These are phyloP conservation scores for Candida fluviatilis DNA, from an alignment of 805 yeast species.

Conservation along the genomic window DNA sequence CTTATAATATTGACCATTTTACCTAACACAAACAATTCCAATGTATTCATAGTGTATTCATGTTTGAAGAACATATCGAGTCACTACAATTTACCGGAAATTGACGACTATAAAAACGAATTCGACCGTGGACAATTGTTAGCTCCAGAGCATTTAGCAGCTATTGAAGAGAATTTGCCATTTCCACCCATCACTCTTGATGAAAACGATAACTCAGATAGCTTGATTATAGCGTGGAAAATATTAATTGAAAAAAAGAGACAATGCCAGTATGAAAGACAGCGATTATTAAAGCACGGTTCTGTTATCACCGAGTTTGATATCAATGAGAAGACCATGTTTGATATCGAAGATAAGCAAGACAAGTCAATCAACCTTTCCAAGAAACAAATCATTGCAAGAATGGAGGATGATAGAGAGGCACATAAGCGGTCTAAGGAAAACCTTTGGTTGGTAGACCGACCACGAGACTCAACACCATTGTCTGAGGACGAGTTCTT, in stretches of 20 bases:
- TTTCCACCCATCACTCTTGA: constrained; percentile 29
- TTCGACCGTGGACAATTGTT: constrained; percentile 24
- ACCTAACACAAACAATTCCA: constrained; percentile 34
- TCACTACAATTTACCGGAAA: constrained; percentile 12
- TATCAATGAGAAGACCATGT: constrained; percentile 24
- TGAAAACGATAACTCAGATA: constrained; percentile 19
- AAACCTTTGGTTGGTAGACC: constrained; percentile 64
- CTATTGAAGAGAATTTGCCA: constrained; percentile 26
- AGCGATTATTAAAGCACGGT: constrained; percentile 33
- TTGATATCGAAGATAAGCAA: constrained; percentile 19
- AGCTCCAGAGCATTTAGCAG: constrained; percentile 31
- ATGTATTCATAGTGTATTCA: constrained; percentile 32
- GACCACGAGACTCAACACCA: constrained; percentile 33
- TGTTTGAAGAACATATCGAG: constrained; percentile 35
- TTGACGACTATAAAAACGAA: constrained; percentile 16
- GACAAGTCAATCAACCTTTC: constrained; percentile 20
- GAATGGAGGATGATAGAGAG: constrained; percentile 94
- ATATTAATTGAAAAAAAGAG: constrained; percentile 42
- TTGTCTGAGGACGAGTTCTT: constrained; percentile 36
- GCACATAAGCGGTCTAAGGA: constrained; percentile 84
- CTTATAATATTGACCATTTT: constrained; percentile 28
- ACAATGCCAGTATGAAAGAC: constrained; percentile 50
- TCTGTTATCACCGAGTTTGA: constrained; percentile 17
- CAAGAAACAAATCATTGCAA: constrained; percentile 54
- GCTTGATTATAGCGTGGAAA: constrained; percentile 42